Evolutionary conservation across 805 yeast genomes (phyloP), one percentile per base, ranked within the genome.

Genomic region (Pichia rugopelliculosa): DNA sequence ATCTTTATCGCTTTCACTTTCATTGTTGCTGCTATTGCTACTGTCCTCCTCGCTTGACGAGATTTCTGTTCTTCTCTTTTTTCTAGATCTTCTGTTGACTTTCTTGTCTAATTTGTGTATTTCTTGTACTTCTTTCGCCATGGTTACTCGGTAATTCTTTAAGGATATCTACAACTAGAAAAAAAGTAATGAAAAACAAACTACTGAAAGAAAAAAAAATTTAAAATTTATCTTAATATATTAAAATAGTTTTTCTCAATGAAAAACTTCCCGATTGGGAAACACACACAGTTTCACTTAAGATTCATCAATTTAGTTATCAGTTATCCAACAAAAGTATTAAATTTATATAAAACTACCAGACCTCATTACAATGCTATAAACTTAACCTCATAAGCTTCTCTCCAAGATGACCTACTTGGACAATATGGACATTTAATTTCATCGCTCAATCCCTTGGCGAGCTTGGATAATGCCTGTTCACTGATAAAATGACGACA

Each of bases 61-160:
- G 54, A 82, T 88, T 44, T 82, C 87, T 0, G 91, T 84, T 80
- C 90, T 83, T 77, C 89, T 80, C 78, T 82, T 84, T 75, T 83
- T 83, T 59, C 82, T 72, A 53, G 86, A 76, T 57, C 86, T 72
- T 53, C 77, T 30, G 9, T 30, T 30, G 34, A 30, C 18, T n/a
- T 30, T 30, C 34, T n/a, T 30, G 34, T 6, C 10, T 30, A 18
- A 2, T n/a, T 15, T 30, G 7, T 15, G 34, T 8, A 18, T n/a
- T 5, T 30, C 34, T 18, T 30, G 34, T 30, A 7, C n/a, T 27
- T 27, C 4, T 11, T 12, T 6, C 3, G n/a, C n/a, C 33, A 27
- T 27, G 33, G 13, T 27, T 27, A 2, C n/a, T n/a, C n/a, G n/a
- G n/a, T n/a, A n/a, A n/a, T n/a, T n/a, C n/a, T n/a, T n/a, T n/a